phyloP scores from a whole-genome alignment of 1,139 yeast species.

The Candida neerlandica region DNA sequence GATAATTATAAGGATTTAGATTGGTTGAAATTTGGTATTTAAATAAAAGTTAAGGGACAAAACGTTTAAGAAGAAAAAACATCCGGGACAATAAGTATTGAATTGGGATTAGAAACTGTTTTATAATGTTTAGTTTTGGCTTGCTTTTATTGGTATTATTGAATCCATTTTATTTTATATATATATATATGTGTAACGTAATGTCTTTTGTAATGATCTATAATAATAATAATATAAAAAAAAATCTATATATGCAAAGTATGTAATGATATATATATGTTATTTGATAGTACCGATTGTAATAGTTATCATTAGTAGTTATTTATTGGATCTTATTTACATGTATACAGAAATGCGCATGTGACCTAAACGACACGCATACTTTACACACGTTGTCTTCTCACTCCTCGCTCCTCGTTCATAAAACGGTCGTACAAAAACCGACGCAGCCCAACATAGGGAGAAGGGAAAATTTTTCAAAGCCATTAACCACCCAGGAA shows the following conservation, averaged over 20 bases:
- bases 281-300: background rate
- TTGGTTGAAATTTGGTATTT: slow-evolving; percentile 51
- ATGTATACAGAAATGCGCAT: background rate
- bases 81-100: too few species aligned
- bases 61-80: too few species aligned
- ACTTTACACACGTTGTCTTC: background rate
- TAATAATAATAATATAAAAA: background rate
- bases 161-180: background rate
- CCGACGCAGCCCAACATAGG: background rate
- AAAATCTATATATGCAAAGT: background rate
- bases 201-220: slow-evolving; percentile 2
- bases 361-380: slow-evolving; percentile 6
- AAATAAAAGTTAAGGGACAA: slow-evolving; percentile 5
- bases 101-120: background rate
- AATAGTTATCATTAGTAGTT: background rate
- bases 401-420: background rate
- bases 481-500: too few species aligned
- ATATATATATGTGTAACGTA: background rate
- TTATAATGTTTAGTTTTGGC: background rate
- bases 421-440: background rate
- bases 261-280: background rate
- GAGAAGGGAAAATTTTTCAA: slow-evolving; percentile 1
- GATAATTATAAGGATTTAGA: slow-evolving; percentile 36
- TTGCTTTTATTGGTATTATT: background rate
- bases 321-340: too few species aligned